These are phyloP conservation scores for Rhizoclosmatium globosum DNA, from an alignment of 192 early-diverging fungal species.

Conservation along the genomic window DNA sequence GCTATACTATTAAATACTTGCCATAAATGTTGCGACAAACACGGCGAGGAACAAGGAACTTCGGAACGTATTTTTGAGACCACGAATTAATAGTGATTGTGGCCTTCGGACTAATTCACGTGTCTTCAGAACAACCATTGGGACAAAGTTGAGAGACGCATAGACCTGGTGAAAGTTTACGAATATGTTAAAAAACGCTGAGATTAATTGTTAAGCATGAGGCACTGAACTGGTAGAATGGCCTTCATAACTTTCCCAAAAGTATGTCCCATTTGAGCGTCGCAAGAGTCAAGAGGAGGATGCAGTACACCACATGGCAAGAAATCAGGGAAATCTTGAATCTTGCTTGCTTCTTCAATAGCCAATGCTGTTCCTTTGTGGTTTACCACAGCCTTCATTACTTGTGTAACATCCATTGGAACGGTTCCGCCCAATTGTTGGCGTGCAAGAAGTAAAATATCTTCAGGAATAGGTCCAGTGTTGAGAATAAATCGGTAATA, in stretches of 20 bases:
- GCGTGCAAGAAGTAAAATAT: background rate
- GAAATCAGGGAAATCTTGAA: slow-evolving; percentile 3
- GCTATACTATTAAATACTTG: background rate
- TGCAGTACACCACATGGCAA: slow-evolving; percentile 27
- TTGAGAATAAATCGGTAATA: slow-evolving; percentile 43
- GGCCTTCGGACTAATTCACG: slow-evolving; percentile 68
- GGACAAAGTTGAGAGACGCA: slow-evolving; percentile 76
- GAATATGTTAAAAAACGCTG: slow-evolving; percentile 39
- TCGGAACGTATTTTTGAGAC: slow-evolving; percentile 62
- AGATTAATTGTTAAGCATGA: background rate
- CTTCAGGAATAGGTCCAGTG: slow-evolving; percentile 25
- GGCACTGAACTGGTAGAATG: slow-evolving; percentile 27
- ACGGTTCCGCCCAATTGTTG: slow-evolving; percentile 8
- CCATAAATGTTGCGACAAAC: slow-evolving; percentile 72
- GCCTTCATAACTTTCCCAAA: slow-evolving; percentile 27
- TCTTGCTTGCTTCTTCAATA: background rate
- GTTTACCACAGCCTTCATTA: slow-evolving; percentile 11
- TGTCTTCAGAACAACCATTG: slow-evolving; percentile 71
- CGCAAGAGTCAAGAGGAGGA: slow-evolving; percentile 59
- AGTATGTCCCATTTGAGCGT: slow-evolving; percentile 45
- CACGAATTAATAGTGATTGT: slow-evolving; percentile 53
- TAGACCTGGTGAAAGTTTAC: slow-evolving; percentile 66
- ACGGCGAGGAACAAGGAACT: slow-evolving; percentile 73
- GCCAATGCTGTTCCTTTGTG: background rate
- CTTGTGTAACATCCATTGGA: slow-evolving; percentile 2